These are phyloP conservation scores for Amphichorda felina DNA, from an alignment of 2,329 filamentous ascomycete species.

Conservation along the genomic window DNA sequence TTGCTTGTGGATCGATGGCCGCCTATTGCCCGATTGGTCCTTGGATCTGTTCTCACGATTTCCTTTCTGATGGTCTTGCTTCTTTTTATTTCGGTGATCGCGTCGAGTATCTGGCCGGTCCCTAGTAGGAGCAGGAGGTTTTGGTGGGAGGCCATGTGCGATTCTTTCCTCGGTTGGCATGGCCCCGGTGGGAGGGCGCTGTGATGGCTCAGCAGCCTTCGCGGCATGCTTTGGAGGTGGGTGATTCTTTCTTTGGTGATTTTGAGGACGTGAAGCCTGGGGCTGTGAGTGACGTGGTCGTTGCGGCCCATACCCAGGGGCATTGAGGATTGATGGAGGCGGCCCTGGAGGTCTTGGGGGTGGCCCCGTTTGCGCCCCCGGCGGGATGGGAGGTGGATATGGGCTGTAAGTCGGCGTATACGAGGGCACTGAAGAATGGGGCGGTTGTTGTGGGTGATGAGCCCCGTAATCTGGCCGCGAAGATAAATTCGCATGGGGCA, in stretches of 20 bases:
- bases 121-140: neutral
- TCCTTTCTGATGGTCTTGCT: neutral
- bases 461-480: neutral
- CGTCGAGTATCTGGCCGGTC: neutral
- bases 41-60: conserved; percentile 1
- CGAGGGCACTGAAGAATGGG: neutral
- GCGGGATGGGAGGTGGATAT: neutral
- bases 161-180: neutral
- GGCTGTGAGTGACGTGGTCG: too few relatives aligned
- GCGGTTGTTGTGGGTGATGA: neutral
- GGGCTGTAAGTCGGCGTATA: neutral
- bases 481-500: neutral
- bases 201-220: neutral
- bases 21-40: neutral
- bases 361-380: neutral
- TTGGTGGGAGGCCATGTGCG: conserved; percentile 1
- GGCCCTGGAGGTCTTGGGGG: neutral
- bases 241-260: neutral
- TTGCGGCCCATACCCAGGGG: neutral
- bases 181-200: neutral
- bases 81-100: neutral
- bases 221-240: neutral
- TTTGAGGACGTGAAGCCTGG: too few relatives aligned
- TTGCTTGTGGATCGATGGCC: neutral
- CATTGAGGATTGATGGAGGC: neutral